A percentile compares a stretch with the other conserved stretches of the same genome.
phyloP scores from a whole-genome alignment of 257 asterid species.

The Avicennia marina region DNA sequence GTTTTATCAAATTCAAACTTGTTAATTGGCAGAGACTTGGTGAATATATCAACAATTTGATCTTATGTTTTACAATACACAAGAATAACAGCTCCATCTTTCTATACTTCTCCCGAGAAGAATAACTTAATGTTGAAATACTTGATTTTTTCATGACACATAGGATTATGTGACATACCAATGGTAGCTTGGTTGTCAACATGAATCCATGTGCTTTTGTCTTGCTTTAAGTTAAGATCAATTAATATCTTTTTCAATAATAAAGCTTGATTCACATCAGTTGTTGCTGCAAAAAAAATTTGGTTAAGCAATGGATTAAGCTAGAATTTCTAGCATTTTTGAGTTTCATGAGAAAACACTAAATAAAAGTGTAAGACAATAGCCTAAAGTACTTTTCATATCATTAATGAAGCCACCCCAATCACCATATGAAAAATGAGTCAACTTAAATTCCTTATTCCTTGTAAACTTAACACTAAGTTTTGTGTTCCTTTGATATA shows the following conservation, averaged over 20 bases:
- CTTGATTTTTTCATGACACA: neutral
- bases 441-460: neutral
- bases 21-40: neutral
- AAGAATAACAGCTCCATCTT: neutral
- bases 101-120: neutral
- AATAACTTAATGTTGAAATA: neutral
- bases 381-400: neutral
- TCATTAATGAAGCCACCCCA: neutral
- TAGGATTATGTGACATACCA: neutral
- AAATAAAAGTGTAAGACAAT: neutral
- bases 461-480: neutral
- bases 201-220: neutral
- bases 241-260: neutral
- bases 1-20: too few species aligned
- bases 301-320: neutral
- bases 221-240: neutral
- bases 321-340: neutral
- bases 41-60: neutral
- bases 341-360: neutral
- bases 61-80: neutral
- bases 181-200: conserved; percentile 4
- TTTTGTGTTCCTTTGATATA: neutral
- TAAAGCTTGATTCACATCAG: neutral
- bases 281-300: neutral
- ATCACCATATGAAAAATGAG: neutral